Conservation (phyloP, 2,329 filamentous ascomycete genomes). For the Thelonectria rubi region DNA sequence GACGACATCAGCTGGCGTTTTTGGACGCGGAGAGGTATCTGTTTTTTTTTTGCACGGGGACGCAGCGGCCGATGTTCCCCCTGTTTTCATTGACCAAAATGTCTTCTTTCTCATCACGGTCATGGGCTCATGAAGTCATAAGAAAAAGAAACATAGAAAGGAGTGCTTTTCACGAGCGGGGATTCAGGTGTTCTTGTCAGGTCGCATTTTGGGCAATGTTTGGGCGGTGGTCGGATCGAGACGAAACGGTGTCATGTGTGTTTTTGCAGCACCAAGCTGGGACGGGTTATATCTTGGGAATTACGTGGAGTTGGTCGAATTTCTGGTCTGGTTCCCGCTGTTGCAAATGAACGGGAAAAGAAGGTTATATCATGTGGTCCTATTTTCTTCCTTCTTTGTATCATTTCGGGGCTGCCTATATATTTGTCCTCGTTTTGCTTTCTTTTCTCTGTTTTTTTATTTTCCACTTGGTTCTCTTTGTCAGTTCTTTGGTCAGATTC, state of each 20-base stretch:
- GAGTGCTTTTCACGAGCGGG: conserved; percentile 47
- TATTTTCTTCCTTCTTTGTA: conserved; percentile 44
- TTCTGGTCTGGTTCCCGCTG: conserved; percentile 42
- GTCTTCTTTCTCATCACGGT: conserved; percentile 45
- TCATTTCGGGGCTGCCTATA: conserved; percentile 42
- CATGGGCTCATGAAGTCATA: conserved; percentile 59
- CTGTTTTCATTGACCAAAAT: conserved; percentile 41
- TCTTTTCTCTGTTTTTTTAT: conserved; percentile 34
- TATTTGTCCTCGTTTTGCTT: conserved; percentile 43
- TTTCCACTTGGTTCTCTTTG: conserved; percentile 20
- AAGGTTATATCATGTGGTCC: conserved; percentile 33
- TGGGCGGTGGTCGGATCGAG: conserved; percentile 47
- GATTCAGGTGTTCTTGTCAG: conserved; percentile 49
- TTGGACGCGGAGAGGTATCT: conserved; percentile 36
- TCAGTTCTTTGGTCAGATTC: conserved; percentile 19
- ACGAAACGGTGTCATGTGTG: conserved; percentile 47
- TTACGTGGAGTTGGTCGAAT: conserved; percentile 51
- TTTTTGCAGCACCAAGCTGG: conserved; percentile 43
- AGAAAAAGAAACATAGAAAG: conserved; percentile 57
- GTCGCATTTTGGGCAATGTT: conserved; percentile 47
- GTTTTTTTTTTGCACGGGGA: conserved; percentile 39
- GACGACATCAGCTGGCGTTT: conserved; percentile 56
- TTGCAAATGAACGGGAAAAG: conserved; percentile 45
- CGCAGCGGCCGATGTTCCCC: conserved; percentile 35
- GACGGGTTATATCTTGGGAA: conserved; percentile 44